Conservation (phyloP, 2,329 filamentous ascomycete genomes). For the Alternaria novae-zelandiae region DNA sequence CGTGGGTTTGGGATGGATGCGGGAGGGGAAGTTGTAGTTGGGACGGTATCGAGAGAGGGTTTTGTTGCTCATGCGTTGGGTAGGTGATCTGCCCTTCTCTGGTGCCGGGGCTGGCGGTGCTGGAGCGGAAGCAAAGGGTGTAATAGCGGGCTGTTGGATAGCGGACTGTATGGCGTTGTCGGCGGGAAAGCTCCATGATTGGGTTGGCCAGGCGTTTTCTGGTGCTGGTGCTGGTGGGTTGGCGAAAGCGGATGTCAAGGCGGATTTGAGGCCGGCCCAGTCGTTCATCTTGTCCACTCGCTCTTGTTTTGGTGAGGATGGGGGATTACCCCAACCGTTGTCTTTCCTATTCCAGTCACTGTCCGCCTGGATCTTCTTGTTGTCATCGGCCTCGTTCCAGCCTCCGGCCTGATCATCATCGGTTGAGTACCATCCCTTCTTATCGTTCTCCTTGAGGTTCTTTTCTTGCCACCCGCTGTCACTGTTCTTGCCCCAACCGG, state of each 20-base stretch:
- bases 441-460: neutral
- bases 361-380: neutral
- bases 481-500: neutral
- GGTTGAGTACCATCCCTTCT: neutral
- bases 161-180: neutral
- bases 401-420: neutral
- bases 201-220: neutral
- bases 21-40: neutral
- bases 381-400: neutral
- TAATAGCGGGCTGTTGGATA: neutral
- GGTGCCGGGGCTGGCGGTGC: no score
- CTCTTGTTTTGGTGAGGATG: neutral
- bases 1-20: neutral
- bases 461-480: neutral
- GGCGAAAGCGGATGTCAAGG: neutral
- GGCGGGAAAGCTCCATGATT: neutral
- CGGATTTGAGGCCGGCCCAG: neutral
- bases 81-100: no score
- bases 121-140: neutral
- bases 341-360: neutral
- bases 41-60: slow-evolving; percentile 16
- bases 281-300: neutral
- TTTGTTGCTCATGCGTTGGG: slow-evolving; percentile 19
- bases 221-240: neutral
- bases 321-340: neutral